Percentiles rank a stretch among this genome's conserved stretches.
phyloP scores from a whole-genome alignment of 2,329 filamentous ascomycete species.

The Penicillium sp. region DNA sequence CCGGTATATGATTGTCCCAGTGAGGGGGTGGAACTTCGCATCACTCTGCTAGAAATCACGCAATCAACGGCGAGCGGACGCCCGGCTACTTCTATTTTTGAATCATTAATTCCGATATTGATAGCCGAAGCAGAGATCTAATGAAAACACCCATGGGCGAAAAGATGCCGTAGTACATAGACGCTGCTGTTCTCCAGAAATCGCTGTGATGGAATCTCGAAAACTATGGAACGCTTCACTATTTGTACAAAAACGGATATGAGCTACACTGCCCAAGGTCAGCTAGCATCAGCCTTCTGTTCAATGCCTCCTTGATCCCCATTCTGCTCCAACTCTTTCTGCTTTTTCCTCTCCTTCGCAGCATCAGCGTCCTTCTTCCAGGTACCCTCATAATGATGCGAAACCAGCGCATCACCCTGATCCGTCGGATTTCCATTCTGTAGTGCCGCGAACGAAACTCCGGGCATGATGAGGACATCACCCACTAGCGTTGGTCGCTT shows the following conservation, averaged over 20 bases:
- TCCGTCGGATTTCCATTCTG: slow-evolving; percentile 26
- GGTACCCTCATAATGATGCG: slow-evolving; percentile 23
- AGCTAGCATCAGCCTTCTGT: too few relatives aligned
- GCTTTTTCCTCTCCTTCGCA: slow-evolving; percentile 22
- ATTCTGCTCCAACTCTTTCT: background rate
- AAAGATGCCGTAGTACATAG: too few relatives aligned
- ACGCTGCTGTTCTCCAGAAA: too few relatives aligned
- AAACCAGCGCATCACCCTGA: slow-evolving; percentile 16
- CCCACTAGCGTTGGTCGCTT: slow-evolving; percentile 28
- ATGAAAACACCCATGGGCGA: background rate
- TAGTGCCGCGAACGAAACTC: slow-evolving; percentile 27
- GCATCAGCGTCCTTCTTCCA: slow-evolving; percentile 23
- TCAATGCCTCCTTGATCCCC: too few relatives aligned
- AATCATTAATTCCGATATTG: too few relatives aligned
- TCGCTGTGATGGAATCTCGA: too few relatives aligned
- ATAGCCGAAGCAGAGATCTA: background rate
- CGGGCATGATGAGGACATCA: slow-evolving; percentile 32
- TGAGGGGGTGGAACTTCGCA: background rate
- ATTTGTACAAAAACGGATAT: too few relatives aligned
- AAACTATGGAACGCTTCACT: too few relatives aligned
- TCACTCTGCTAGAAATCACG: background rate
- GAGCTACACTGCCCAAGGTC: too few relatives aligned
- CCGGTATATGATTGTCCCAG: background rate
- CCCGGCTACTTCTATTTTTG: too few relatives aligned
- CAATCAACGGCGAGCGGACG: background rate